Percentiles rank a stretch among this genome's conserved stretches.
Evolutionary conservation across 192 early-diverging fungal species (phyloP).

Genomic region (Linnemannia exigua): DNA sequence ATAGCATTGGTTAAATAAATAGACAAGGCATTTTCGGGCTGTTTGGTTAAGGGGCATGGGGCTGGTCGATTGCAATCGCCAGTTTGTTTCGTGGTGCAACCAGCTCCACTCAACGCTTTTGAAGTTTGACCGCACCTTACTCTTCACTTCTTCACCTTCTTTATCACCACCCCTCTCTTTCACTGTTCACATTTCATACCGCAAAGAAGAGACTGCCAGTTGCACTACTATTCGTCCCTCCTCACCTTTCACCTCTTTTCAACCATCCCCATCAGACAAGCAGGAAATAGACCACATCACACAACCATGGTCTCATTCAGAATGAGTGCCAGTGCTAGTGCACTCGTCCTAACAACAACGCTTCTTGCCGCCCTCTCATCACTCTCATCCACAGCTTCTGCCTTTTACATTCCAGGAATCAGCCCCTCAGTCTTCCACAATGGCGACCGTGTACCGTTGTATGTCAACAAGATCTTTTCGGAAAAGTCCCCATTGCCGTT

Average conservation of each 20-base stretch:
- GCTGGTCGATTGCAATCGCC: neutral
- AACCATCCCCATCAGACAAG: no score
- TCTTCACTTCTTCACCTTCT: neutral
- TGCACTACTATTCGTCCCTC: neutral
- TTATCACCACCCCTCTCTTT: neutral
- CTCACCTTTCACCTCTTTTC: neutral
- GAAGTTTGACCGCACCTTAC: neutral
- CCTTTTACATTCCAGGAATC: constrained; percentile 58
- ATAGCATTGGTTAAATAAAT: neutral
- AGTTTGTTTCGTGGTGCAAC: neutral
- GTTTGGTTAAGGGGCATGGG: neutral
- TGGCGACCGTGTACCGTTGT: constrained; percentile 70
- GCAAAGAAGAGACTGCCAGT: no score
- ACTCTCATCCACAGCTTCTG: constrained; percentile 12
- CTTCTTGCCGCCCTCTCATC: constrained; percentile 26
- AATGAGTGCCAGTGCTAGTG: constrained; percentile 6
- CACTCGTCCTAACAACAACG: constrained; percentile 12
- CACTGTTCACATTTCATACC: neutral
- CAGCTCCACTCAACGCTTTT: neutral
- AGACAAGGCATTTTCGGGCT: neutral
- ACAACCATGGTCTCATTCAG: constrained; percentile 31
- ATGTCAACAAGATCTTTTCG: constrained; percentile 80
- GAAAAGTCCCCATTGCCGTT: constrained; percentile 74
- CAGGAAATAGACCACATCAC: neutral
- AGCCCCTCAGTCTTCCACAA: constrained; percentile 54